Evolutionary conservation across 1,284 basidiomycete genomes (phyloP), one percentile per base, ranked within the genome.

Genomic region (Cerrena zonata): DNA sequence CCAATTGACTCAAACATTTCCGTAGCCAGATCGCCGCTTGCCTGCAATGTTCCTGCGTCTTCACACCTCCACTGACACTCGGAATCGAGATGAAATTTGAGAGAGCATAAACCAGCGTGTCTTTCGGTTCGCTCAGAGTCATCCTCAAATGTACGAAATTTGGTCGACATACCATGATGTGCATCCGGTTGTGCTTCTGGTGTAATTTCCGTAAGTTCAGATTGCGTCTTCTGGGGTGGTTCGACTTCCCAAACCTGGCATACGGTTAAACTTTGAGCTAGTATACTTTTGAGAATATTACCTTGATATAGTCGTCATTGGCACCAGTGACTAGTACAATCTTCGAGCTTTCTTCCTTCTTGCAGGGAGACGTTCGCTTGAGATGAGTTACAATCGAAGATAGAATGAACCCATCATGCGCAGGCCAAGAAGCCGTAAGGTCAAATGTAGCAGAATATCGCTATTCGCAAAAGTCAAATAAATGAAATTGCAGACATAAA

Each of bases 11-110:
- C 19, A 97, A 70, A 58, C 91, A 90, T 59, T 91, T 92, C 61
- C 87, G 88, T 48, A 96, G 70, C 82, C 92, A 92, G 39, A 94
- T 86, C 2, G 92, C 93, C 1, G 91, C 88, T 64, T 96, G 93
- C 49, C 92, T 78, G 63, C 94, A 96, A 60, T 94, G 89, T 68
- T 98, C 95, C 23, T 83, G 77, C 61, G 88, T 80, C 2, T 72
- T 66, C 2, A 81, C 76, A 48, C 72, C 70, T 48, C 82, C 84
- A 59, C 90, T 92, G 48, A 98, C 79, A 49, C 92, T 94, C 1
- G 85, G 89, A 44, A 93, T 89, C 0, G 91, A 83, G 5, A 97
- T 78, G 55, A 99, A 92, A 61, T 89, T 90, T 2, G 88, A 83
- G 2, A 99, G 74, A 0, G 89, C 87, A 60, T 81, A 83, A 4